Percentiles rank a stretch among this genome's conserved stretches.
Conservation (phyloP, 192 early-diverging fungal genomes). For the Powellomyces hirtus region DNA sequence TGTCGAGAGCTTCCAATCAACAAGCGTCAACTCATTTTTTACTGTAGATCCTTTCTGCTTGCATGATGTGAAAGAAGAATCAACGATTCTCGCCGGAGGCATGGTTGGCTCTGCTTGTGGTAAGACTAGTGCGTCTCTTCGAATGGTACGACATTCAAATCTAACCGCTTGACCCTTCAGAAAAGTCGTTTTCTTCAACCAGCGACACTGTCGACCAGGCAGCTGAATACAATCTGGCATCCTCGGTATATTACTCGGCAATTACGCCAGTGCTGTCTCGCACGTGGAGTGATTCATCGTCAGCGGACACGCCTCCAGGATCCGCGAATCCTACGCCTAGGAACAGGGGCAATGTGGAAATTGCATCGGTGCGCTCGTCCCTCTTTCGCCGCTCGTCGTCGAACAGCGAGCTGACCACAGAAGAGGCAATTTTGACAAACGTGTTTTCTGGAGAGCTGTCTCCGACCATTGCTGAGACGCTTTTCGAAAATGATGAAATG, state of each 20-base stretch:
- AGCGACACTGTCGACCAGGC: too few species aligned
- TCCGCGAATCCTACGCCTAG: background rate
- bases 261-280: background rate
- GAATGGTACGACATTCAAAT: background rate
- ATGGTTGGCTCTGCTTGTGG: background rate
- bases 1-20: background rate
- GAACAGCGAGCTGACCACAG: background rate
- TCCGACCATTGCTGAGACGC: slow-evolving; percentile 9
- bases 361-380: slow-evolving; percentile 5
- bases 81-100: background rate
- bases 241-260: background rate
- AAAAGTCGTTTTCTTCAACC: too few species aligned
- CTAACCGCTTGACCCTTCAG: background rate
- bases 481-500: slow-evolving; percentile 13
- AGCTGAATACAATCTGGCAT: background rate
- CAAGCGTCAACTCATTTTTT: too few species aligned
- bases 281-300: background rate
- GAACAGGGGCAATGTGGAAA: background rate
- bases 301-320: background rate
- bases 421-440: slow-evolving; percentile 24
- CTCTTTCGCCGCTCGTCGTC: slow-evolving; percentile 3
- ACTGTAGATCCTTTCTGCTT: too few species aligned
- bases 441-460: slow-evolving; percentile 10
- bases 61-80: background rate
- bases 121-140: background rate